phyloP scores from a whole-genome alignment of 768 basidiomycete species.

The Mycena vitilis region DNA sequence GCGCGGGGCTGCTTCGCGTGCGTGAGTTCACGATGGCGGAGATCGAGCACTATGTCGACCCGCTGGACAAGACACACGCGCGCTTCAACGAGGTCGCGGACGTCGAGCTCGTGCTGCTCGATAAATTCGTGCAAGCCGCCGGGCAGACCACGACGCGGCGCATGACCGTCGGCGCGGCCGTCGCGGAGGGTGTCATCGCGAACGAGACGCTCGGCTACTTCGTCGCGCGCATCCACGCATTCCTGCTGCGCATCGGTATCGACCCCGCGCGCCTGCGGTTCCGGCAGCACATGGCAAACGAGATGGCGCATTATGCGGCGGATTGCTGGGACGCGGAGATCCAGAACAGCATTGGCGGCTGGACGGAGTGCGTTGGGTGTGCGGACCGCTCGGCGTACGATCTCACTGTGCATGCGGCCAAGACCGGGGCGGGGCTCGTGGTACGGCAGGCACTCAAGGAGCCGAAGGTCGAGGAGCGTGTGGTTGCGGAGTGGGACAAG shows the following conservation, averaged over 20 bases:
- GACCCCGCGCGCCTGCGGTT: constrained; percentile 86
- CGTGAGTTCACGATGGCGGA: constrained; percentile 99
- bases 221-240: constrained; percentile 90
- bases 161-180: constrained; percentile 91
- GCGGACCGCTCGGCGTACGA: constrained; percentile 99
- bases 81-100: constrained; percentile 87
- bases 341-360: constrained; percentile 80
- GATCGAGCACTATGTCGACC: constrained; percentile 99
- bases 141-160: constrained; percentile 73
- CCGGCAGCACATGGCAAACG: constrained; percentile 98
- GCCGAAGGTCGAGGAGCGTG: constrained; percentile 84
- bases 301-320: constrained; percentile 99
- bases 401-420: constrained; percentile 86
- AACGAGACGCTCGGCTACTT: constrained; percentile 99
- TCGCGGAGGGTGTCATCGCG: constrained; percentile 86
- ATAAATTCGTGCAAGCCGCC: constrained; percentile 83
- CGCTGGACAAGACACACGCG: constrained; percentile 86
- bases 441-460: constrained; percentile 90
- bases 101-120: constrained; percentile 79
- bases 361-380: constrained; percentile 99
- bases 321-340: constrained; percentile 99
- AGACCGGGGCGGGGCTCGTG: constrained; percentile 86
- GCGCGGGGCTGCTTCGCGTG: constrained; percentile 94
- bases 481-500: constrained; percentile 85
- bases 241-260: constrained; percentile 92